These are phyloP conservation scores for Sporothrix schenckii DNA, from an alignment of 2,329 filamentous ascomycete species.

Conservation along the genomic window DNA sequence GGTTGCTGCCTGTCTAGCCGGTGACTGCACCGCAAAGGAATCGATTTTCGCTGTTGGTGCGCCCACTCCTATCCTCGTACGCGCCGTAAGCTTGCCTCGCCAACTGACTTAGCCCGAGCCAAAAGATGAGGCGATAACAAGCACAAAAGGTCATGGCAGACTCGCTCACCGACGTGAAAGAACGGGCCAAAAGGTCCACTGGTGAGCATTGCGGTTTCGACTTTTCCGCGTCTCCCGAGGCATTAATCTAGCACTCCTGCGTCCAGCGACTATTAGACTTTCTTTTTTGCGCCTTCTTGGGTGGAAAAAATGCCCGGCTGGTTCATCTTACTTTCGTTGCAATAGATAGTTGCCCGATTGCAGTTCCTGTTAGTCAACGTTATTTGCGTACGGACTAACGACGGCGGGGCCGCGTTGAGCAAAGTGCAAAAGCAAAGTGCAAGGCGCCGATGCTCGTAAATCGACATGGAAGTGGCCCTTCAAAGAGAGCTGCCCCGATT, in stretches of 20 bases:
- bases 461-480: too few relatives aligned
- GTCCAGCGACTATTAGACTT: too few relatives aligned
- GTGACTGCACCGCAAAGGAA: neutral
- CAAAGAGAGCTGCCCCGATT: neutral
- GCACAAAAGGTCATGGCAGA: neutral
- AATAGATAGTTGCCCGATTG: neutral
- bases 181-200: neutral
- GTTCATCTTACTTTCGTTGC: neutral
- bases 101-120: neutral
- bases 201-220: too few relatives aligned
- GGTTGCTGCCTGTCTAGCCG: neutral
- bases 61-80: neutral
- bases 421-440: too few relatives aligned
- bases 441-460: too few relatives aligned
- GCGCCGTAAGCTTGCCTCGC: neutral
- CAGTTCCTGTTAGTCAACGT: constrained; percentile 16
- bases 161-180: neutral
- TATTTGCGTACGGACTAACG: too few relatives aligned
- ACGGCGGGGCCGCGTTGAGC: too few relatives aligned
- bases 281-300: too few relatives aligned
- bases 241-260: too few relatives aligned
- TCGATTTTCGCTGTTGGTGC: neutral
- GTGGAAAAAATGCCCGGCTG: neutral
- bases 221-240: too few relatives aligned
- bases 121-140: neutral